These are phyloP conservation scores for Carex kokanica DNA, from an alignment of 176 grass and related monocot genomes.

Conservation along the genomic window DNA sequence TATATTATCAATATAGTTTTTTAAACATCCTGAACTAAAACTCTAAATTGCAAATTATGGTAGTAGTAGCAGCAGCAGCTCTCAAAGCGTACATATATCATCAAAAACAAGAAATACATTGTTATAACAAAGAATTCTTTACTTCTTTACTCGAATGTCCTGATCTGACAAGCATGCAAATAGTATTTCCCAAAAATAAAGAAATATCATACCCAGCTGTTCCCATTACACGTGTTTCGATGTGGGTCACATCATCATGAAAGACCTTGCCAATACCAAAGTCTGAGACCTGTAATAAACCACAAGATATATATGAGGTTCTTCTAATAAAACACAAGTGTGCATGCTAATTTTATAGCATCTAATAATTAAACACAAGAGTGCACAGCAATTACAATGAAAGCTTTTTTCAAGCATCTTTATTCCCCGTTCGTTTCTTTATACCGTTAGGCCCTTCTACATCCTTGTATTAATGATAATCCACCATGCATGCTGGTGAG, in stretches of 20 bases:
- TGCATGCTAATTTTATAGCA: no score
- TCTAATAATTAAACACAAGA: no score
- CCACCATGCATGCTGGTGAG: no score
- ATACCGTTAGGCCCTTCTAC: no score
- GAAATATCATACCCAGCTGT: constrained; percentile 45
- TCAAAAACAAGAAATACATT: background rate
- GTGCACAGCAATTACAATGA: no score
- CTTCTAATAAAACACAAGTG: no score
- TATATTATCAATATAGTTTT: background rate
- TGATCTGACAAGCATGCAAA: background rate
- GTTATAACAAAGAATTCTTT: background rate
- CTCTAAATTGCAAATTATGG: background rate
- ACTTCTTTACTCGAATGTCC: background rate
- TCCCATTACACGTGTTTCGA: constrained; percentile 66
- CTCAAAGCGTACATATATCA: background rate
- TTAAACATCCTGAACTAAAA: background rate
- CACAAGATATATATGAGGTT: background rate
- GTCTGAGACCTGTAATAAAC: constrained; percentile 46
- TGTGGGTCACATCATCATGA: constrained; percentile 54
- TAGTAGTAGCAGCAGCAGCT: background rate
- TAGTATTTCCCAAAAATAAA: background rate
- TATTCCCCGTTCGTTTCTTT: no score
- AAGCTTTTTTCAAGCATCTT: no score
- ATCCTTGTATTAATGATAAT: no score
- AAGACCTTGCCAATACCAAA: constrained; percentile 65